Evolutionary conservation across 2,329 filamentous ascomycete species (phyloP), one percentile per base, ranked within the genome.

Genomic region (Ceratocystis papillata): DNA sequence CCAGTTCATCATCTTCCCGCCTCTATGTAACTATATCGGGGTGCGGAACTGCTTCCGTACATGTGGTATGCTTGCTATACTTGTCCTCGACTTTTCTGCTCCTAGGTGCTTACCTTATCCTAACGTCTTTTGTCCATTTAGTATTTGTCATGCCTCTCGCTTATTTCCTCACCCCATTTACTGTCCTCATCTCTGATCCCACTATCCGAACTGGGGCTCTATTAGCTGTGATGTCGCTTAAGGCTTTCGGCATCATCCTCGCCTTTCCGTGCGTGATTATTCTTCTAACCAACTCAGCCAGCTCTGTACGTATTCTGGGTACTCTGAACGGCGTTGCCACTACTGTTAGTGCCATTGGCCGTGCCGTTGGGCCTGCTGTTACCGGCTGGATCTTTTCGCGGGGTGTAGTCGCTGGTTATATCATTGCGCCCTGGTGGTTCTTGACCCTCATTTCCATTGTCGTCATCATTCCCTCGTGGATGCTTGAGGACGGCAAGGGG

Each of bases 281-380:
- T 70, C 79, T 97, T 61, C 81, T 97, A 46, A 96, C 92, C 33
- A 96, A 96, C 76, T 90, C 87, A 8, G 90, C 90, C 3, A 76
- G 80, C 0, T 91, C 87, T 65, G 77, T 96, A 17, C 79, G 82
- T 55, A 83, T 96, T 8, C 81, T 97, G 4, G 92, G 91, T 1
- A 96, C 92, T 0, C 77, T 97, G 65, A 97, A 97, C 72, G 94
- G 93, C 2, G 85, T 96, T 68, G 92, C 90, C 0, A 96, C 92
- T 0, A 88, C 87, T 66, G 84, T 92, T 44, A 87, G 86, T 69
- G 91, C 89, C 0, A 75, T 96, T 4, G 93, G 92, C 1, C 80
- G 92, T 62, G 92, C 90, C 0, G 72, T 82, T 0, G 94, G 94
- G 0, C 93, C 94, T 0, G 88, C 89, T 0, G 74, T 87, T 44